These are phyloP conservation scores for Crithidia bombi DNA, from an alignment of 208 protist genomes.

Conservation along the genomic window DNA sequence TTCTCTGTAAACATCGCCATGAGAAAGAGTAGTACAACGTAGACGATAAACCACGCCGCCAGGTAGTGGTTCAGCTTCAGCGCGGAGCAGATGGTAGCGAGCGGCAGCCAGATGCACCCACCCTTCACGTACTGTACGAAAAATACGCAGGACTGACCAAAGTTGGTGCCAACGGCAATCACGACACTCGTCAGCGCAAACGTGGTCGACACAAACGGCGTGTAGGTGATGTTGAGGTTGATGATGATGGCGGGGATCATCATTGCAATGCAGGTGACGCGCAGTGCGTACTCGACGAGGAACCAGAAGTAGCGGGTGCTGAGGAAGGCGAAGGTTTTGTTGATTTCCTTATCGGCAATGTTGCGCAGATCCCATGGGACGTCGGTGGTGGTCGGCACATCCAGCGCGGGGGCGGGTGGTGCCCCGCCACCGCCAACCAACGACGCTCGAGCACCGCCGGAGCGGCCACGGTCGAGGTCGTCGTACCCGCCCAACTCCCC, in stretches of 20 bases:
- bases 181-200: slow-evolving; percentile 63
- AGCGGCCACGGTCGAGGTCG: not conserved
- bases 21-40: slow-evolving; percentile 65
- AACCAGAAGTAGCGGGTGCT: slow-evolving; percentile 73
- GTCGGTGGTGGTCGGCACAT: slow-evolving; percentile 37
- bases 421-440: slow-evolving; percentile 5
- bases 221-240: slow-evolving; percentile 34
- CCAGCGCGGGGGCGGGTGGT: not conserved
- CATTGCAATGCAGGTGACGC: slow-evolving; percentile 71
- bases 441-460: not conserved
- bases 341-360: slow-evolving; percentile 28
- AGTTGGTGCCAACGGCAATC: slow-evolving; percentile 53
- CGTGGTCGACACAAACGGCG: slow-evolving; percentile 50
- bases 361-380: slow-evolving; percentile 68
- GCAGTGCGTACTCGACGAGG: slow-evolving; percentile 62
- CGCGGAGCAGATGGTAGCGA: slow-evolving; percentile 56
- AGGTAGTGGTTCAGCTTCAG: slow-evolving; percentile 50
- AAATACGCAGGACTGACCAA: slow-evolving; percentile 56
- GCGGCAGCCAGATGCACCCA: slow-evolving; percentile 65
- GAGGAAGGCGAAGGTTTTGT: slow-evolving; percentile 55
- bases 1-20: slow-evolving; percentile 62
- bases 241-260: slow-evolving; percentile 63
- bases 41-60: slow-evolving; percentile 63
- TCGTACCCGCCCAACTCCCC: slow-evolving; percentile 10
- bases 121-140: slow-evolving; percentile 66